Evolutionary conservation across 495 filamentous ascomycete species (phyloP).

Genomic region (Elaphomyces granulatus): DNA sequence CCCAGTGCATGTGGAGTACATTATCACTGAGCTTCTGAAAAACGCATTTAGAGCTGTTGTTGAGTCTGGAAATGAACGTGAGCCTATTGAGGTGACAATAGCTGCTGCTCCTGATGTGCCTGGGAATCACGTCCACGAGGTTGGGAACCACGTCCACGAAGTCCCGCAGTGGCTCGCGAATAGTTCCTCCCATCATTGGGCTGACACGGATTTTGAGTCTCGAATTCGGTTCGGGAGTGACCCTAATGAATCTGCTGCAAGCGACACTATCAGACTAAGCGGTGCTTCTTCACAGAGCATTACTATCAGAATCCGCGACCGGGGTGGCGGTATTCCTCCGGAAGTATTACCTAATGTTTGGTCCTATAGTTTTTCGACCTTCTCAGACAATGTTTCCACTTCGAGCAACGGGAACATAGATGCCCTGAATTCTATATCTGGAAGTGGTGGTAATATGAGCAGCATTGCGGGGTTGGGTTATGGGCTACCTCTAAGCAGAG

Average conservation of each 20-base stretch:
- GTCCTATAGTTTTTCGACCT: slow-evolving; percentile 94
- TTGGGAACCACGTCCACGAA: slow-evolving; percentile 3
- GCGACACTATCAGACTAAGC: slow-evolving; percentile 24
- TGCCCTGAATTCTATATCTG: slow-evolving; percentile 58
- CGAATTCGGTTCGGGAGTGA: slow-evolving; percentile 10
- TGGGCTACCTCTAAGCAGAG: slow-evolving; percentile 77
- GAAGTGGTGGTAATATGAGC: slow-evolving; percentile 47
- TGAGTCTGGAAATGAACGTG: slow-evolving; percentile 60
- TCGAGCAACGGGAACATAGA: slow-evolving; percentile 38
- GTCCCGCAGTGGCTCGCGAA: background rate
- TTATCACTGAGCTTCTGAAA: slow-evolving; percentile 89
- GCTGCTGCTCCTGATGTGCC: slow-evolving; percentile 61
- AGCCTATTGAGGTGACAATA: slow-evolving; percentile 83
- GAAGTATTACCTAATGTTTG: slow-evolving; percentile 76
- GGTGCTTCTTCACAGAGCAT: slow-evolving; percentile 61
- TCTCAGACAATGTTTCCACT: slow-evolving; percentile 46
- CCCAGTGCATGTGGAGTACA: slow-evolving; percentile 92
- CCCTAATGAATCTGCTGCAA: slow-evolving; percentile 16
- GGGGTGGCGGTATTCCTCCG: slow-evolving; percentile 82
- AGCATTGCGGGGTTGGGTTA: slow-evolving; percentile 90
- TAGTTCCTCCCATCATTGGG: slow-evolving; percentile 5
- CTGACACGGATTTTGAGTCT: slow-evolving; percentile 20
- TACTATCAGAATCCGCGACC: slow-evolving; percentile 86
- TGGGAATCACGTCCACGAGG: slow-evolving; percentile 7
- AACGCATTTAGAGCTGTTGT: slow-evolving; percentile 91